Percentiles rank a stretch among this genome's conserved stretches.
Conservation (phyloP, 768 basidiomycete genomes). For the Lentinula boryana region DNA sequence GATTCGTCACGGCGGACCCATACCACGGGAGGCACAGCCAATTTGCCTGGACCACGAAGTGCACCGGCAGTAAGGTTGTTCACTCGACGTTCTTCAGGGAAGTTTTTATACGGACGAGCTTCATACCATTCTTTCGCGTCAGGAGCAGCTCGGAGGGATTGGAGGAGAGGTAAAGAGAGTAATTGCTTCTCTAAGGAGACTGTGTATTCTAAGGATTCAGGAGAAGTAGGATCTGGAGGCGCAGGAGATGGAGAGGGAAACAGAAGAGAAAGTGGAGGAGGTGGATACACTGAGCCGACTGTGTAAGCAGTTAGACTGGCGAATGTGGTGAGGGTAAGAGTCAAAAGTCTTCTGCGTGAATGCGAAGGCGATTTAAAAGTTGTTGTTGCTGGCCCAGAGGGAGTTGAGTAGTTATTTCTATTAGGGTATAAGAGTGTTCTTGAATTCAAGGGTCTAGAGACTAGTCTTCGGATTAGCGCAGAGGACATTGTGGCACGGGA, state of each 20-base stretch:
- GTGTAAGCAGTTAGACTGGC: constrained; percentile 35
- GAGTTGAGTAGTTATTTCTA: not conserved
- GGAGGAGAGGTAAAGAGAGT: constrained; percentile 57
- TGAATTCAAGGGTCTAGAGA: not conserved
- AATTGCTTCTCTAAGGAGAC: constrained; percentile 61
- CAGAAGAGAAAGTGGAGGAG: constrained; percentile 55
- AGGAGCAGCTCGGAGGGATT: constrained; percentile 37
- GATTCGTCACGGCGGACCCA: constrained; percentile 70
- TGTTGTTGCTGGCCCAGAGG: not conserved
- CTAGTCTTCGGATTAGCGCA: not conserved
- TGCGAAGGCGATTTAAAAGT: constrained; percentile 16
- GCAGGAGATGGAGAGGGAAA: constrained; percentile 76
- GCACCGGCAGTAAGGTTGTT: constrained; percentile 84
- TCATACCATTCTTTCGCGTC: constrained; percentile 70
- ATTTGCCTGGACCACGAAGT: constrained; percentile 80
- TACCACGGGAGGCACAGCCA: constrained; percentile 76
- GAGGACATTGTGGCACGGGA: not conserved
- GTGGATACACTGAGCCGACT: constrained; percentile 70
- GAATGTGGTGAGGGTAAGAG: constrained; percentile 9
- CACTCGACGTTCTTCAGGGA: constrained; percentile 67
- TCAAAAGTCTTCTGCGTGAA: not conserved
- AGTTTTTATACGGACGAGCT: constrained; percentile 62
- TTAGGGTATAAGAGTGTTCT: not conserved
- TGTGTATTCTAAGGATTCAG: constrained; percentile 52
- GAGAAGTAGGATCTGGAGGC: constrained; percentile 52